phyloP scores from a whole-genome alignment of 1,284 basidiomycete species.

The Athelia sp. region DNA sequence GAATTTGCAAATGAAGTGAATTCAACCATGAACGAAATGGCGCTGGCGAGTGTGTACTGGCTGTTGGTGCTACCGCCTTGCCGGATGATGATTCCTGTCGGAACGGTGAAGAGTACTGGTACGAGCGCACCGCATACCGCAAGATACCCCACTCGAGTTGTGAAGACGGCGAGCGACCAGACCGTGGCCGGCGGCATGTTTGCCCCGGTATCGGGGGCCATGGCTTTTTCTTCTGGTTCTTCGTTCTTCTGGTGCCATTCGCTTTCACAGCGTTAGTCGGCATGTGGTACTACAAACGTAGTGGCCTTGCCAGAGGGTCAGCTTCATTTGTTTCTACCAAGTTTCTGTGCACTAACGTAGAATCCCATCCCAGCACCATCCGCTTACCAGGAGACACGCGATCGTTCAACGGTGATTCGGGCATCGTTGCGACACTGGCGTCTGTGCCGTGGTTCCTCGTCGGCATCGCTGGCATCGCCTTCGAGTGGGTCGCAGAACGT shows the following conservation, averaged over 20 bases:
- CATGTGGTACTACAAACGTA: conserved; percentile 75
- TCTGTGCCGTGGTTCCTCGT: conserved; percentile 86
- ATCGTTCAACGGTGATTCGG: conserved; percentile 40
- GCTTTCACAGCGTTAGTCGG: conserved; percentile 68
- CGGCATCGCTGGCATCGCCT: conserved; percentile 72
- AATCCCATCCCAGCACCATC: conserved; percentile 53
- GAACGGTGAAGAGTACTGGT: conserved; percentile 75
- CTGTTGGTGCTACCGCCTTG: conserved; percentile 60
- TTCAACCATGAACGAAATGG: conserved; percentile 80
- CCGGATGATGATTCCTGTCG: conserved; percentile 58
- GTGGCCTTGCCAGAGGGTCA: conserved; percentile 68
- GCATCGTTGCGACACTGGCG: conserved; percentile 65
- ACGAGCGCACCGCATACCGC: conserved; percentile 85
- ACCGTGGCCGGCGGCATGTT: conserved; percentile 65
- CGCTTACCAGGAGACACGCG: conserved; percentile 61
- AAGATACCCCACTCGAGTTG: conserved; percentile 86
- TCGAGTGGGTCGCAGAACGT: conserved; percentile 52
- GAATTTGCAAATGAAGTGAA: conserved; percentile 50
- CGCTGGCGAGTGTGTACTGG: conserved; percentile 71
- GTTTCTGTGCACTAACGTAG: conserved; percentile 8
- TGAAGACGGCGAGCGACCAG: conserved; percentile 67
- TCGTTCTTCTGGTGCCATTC: conserved; percentile 71
- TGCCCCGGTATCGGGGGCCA: conserved; percentile 79
- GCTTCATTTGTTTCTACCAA: conserved; percentile 22
- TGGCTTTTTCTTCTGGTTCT: conserved; percentile 78